phyloP scores from a whole-genome alignment of 2,329 filamentous ascomycete genomes.

The Colletotrichum sp. region DNA sequence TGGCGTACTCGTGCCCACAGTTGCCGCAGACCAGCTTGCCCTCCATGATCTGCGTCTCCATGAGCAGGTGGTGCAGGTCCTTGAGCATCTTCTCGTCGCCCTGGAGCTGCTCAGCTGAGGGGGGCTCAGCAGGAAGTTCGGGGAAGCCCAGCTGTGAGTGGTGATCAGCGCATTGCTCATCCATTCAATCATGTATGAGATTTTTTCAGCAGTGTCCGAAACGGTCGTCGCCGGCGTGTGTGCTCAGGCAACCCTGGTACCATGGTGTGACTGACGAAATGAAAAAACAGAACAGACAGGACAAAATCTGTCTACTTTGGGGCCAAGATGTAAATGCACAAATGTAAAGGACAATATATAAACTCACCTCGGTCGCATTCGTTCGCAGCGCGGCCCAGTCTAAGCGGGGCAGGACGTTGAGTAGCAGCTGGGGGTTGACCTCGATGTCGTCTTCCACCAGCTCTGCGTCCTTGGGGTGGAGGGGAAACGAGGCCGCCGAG shows the following conservation, averaged over 20 bases:
- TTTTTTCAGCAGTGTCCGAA: not conserved
- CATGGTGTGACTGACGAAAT: not conserved
- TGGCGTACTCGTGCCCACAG: conserved; percentile 91
- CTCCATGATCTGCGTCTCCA: conserved; percentile 89
- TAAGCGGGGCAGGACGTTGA: conserved; percentile 84
- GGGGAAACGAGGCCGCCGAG: conserved; percentile 78
- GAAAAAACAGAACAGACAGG: not conserved
- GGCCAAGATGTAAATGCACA: not conserved
- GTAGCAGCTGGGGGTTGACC: conserved; percentile 79
- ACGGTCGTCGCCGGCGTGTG: not conserved
- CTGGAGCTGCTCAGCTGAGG: conserved; percentile 65
- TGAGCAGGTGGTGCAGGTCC: conserved; percentile 80
- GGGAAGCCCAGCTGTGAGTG: conserved; percentile 77
- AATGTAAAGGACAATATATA: not conserved
- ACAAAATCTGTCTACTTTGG: not conserved
- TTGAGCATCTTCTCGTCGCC: conserved; percentile 72
- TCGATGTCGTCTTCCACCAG: conserved; percentile 85
- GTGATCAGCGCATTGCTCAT: not conserved
- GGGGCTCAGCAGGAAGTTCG: conserved; percentile 68
- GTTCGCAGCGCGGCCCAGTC: conserved; percentile 85
- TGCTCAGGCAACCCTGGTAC: not conserved
- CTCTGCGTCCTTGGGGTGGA: conserved; percentile 92
- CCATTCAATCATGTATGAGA: not conserved
- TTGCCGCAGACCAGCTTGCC: conserved; percentile 89
- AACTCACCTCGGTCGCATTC: conserved; percentile 78